Evolutionary conservation across 495 filamentous ascomycete genomes (phyloP), one percentile per base, ranked within the genome.

Genomic region (Podospora conica): DNA sequence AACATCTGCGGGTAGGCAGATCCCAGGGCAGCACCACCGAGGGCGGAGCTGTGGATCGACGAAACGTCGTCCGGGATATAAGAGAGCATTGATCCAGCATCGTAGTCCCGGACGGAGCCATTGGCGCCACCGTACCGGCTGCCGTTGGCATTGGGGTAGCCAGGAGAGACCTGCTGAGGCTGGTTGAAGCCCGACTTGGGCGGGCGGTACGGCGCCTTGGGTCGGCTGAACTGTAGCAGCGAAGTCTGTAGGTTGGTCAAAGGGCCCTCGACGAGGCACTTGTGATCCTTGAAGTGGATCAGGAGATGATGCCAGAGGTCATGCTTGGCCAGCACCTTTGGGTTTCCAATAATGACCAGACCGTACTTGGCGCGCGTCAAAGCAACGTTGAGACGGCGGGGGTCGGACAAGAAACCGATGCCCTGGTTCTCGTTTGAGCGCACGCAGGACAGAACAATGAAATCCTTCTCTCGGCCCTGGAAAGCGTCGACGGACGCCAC

Each of bases 391-490:
- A 99, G 88, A 83, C 95, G 96, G 69, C 95, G 92, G 55, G 95
- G 95, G 70, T 99, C 95, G 67, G 94, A 97, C 81, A 99, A 84
- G 84, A 99, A 99, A 77, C 95, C 95, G 73, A 99, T 98, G 68
- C 95, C 95, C 79, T 99, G 95, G 74, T 99, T 96, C 70, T 98
- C 96, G 70, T 99, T 99, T 69, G 94, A 97, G 73, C 95, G 92
- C 58, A 99, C 95, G 76, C 95, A 99, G 63, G 95, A 99, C 12
- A 98, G 83, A 27, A 99, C 93, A 68, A 99, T 98, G 74, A 96
- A 99, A 71, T 99, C 95, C 80, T 99, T 99, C 79, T 99, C 95
- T 78, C 95, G 90, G 21, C 95, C 95, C 76, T 99, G 95, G 85
- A 99, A 99, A 20, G 95, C 95, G 83, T 98, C 95, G 24, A 99